Base-by-base conservation (phyloP, 2,329 filamentous ascomycete species). In the Phyllosticta citriasiana region DNA sequence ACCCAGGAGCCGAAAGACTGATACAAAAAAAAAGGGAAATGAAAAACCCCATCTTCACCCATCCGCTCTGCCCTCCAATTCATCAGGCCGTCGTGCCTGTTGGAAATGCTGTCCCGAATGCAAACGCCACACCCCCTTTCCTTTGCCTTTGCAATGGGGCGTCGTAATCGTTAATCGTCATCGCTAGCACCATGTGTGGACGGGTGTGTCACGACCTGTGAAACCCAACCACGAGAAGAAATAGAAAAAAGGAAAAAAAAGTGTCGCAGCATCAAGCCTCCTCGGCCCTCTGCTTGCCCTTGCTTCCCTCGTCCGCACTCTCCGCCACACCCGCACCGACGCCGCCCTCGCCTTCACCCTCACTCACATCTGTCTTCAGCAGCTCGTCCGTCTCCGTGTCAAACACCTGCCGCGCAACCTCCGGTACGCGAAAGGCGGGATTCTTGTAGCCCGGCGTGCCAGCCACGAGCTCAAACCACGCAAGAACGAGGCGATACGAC, bases 381-480 rank as follows among this genome's bases (percentile, higher is more conserved):
- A 14, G 10, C 2, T 16, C 30, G 22, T 40, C n/a, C 35, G 14
- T n/a, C 40, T 16, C 40, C 40, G 16, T 47, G 14, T 60, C 57
- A 19, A 27, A 7, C 6, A 52, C 57, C 22, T 59, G 10, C 33
- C 12, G 57, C 1, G 5, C 24, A 2, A 12, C 16, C n/a, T 60
- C 54, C 1, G 59, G 59, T 12, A 60, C 40, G 25, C 33, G 16
- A 35, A 60, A 57, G n/a, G 33, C 12, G 1, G 59, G 59, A 7
- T 60, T 60, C 26, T 54, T 50, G 40, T 60, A 60, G 26, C 56
- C 25, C 4, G 59, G 27, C 5, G 54, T 52, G 4, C 7, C 30
- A 2, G 59, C 54, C 22, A 62, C 35, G 19, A 35, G 47, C 33
- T 58, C 55, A 52, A 62, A 62, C 60, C 60, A 62, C 25, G 55